These are phyloP conservation scores for Abrus precatorius DNA, from an alignment of 306 rosid genomes.

Conservation along the genomic window DNA sequence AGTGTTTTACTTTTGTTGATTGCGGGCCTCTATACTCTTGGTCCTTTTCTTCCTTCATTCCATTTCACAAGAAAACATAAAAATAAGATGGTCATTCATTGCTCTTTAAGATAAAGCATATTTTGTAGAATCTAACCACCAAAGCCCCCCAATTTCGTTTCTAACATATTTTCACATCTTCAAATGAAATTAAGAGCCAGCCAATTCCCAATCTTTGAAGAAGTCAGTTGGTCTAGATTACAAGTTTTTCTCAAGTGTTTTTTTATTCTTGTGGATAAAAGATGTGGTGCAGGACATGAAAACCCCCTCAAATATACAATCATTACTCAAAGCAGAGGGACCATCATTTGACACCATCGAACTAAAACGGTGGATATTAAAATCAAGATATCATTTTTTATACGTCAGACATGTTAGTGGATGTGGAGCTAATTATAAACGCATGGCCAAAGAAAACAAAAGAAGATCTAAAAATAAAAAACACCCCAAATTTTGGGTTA, in stretches of 20 bases:
- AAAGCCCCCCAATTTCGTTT: neutral
- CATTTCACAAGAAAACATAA: conserved; percentile 2
- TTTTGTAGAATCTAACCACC: conserved; percentile 50
- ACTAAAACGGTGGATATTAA: conserved; percentile 48
- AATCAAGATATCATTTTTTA: conserved; percentile 43
- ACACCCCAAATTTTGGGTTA: neutral
- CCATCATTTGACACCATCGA: conserved; percentile 22
- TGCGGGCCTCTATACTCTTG: neutral
- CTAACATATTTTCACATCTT: neutral
- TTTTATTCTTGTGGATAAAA: conserved; percentile 1
- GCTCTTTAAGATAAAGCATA: conserved; percentile 45
- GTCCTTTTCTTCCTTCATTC: conserved; percentile 18
- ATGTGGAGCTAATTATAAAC: conserved; percentile 44
- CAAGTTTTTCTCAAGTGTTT: neutral
- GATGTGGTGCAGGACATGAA: conserved; percentile 15
- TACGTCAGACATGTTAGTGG: conserved; percentile 43
- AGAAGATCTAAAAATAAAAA: neutral
- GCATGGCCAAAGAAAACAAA: conserved; percentile 33
- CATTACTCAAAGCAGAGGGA: conserved; percentile 39
- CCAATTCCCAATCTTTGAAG: neutral
- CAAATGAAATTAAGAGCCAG: neutral
- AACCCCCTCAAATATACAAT: conserved; percentile 22
- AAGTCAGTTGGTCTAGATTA: neutral
- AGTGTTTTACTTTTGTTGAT: conserved; percentile 9
- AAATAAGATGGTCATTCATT: conserved; percentile 31